These are phyloP conservation scores for Eucalyptus virginea DNA, from an alignment of 345 rosid species.

Conservation along the genomic window DNA sequence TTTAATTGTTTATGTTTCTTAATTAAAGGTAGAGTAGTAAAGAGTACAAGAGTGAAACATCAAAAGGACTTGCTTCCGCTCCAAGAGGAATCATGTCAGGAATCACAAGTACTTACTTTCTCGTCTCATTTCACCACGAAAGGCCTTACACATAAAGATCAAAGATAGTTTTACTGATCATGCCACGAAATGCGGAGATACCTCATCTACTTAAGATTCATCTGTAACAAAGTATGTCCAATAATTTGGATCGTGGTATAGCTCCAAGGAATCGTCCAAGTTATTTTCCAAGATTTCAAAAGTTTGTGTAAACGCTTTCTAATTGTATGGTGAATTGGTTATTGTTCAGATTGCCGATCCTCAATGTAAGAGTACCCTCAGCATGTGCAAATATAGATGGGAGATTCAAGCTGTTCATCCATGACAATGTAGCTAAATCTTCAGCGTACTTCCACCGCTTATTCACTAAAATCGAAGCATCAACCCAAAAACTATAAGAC, in stretches of 20 bases:
- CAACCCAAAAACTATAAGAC: not conserved
- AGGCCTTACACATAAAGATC: not conserved
- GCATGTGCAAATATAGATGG: not conserved
- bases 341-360: fast-evolving
- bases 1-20: not conserved
- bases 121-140: not conserved
- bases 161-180: not conserved
- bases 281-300: not conserved
- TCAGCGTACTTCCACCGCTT: not conserved
- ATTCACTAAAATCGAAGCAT: not conserved
- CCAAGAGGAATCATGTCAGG: not conserved
- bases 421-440: not conserved
- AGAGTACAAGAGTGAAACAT: not conserved
- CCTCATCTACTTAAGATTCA: not conserved
- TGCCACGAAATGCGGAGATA: not conserved
- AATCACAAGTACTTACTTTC: not conserved
- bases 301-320: not conserved
- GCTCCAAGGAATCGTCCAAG: not conserved
- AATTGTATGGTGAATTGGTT: not conserved
- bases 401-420: not conserved
- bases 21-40: not conserved
- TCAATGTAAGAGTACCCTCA: not conserved
- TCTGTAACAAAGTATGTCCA: not conserved
- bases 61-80: not conserved
- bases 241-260: not conserved